A percentile compares a stretch with the other conserved stretches of the same genome.
Evolutionary conservation across 345 rosid species (phyloP).

Genomic region (Rhodamnia rubescens): DNA sequence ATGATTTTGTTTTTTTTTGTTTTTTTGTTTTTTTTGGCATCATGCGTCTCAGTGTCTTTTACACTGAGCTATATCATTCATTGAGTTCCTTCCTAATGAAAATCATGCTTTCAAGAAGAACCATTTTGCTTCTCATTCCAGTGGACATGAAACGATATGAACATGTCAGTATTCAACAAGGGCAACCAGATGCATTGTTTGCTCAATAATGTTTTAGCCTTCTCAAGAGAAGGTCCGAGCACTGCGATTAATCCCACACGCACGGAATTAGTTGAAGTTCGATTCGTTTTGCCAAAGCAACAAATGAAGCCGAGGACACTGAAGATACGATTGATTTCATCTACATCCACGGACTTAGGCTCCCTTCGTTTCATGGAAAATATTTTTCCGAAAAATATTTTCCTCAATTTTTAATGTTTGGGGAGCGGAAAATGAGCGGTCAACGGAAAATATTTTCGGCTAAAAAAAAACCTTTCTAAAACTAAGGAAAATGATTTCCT

Average conservation of each 20-base stretch:
- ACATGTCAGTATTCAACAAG: neutral
- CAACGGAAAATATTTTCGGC: no score
- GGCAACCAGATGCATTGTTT: neutral
- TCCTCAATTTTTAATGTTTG: no score
- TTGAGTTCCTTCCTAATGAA: neutral
- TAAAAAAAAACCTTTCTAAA: no score
- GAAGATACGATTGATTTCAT: neutral
- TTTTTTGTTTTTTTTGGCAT: neutral
- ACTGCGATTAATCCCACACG: neutral
- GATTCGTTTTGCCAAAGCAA: neutral
- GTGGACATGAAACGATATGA: neutral
- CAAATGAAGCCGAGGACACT: neutral
- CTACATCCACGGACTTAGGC: neutral
- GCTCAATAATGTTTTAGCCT: no score
- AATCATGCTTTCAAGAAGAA: neutral
- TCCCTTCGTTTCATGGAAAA: no score
- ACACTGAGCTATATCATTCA: neutral
- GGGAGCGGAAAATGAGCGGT: no score
- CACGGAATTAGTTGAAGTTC: neutral
- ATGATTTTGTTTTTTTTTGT: neutral
- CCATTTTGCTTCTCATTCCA: neutral
- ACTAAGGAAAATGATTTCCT: no score
- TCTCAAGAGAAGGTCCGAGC: no score
- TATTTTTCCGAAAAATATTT: no score
- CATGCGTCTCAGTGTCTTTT: neutral